Percentiles rank a stretch among this genome's conserved stretches.
phyloP scores from a whole-genome alignment of 805 yeast species.

The Nakazawaea anatomiae region DNA sequence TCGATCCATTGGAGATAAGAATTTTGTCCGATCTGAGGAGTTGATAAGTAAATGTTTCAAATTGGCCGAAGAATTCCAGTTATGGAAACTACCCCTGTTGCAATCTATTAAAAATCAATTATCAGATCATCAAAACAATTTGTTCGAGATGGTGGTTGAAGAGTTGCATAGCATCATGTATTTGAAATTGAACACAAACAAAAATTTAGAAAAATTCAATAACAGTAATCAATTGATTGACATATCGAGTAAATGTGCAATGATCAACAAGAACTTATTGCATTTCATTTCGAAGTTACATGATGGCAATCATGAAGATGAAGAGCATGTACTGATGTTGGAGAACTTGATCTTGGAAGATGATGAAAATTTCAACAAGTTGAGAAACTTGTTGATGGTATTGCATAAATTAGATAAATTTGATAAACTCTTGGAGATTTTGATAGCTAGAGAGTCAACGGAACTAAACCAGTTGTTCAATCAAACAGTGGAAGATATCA shows the following conservation, averaged over 20 bases:
- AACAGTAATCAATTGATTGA: conserved; percentile 24
- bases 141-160: conserved; percentile 71
- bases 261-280: conserved; percentile 28
- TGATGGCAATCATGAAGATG: conserved; percentile 15
- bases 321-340: conserved; percentile 24
- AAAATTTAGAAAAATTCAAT: background rate
- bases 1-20: conserved; percentile 58
- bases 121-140: conserved; percentile 48
- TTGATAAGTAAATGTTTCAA: conserved; percentile 30
- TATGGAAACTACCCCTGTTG: conserved; percentile 57
- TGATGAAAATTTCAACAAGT: conserved; percentile 15
- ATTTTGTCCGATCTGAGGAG: conserved; percentile 45
- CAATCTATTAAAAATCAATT: conserved; percentile 43
- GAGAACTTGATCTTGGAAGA: conserved; percentile 17
- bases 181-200: conserved; percentile 29
- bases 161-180: conserved; percentile 70
- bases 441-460: conserved; percentile 47
- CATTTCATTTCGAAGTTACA: conserved; percentile 27
- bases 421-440: conserved; percentile 47
- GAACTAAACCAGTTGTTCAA: conserved; percentile 63
- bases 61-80: conserved; percentile 41
- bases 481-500: conserved; percentile 59
- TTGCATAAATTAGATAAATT: conserved; percentile 49
- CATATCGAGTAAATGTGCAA: conserved; percentile 40
- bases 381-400: conserved; percentile 16